Conservation (phyloP, 345 rosid species). For the Moricandia arvensis region DNA sequence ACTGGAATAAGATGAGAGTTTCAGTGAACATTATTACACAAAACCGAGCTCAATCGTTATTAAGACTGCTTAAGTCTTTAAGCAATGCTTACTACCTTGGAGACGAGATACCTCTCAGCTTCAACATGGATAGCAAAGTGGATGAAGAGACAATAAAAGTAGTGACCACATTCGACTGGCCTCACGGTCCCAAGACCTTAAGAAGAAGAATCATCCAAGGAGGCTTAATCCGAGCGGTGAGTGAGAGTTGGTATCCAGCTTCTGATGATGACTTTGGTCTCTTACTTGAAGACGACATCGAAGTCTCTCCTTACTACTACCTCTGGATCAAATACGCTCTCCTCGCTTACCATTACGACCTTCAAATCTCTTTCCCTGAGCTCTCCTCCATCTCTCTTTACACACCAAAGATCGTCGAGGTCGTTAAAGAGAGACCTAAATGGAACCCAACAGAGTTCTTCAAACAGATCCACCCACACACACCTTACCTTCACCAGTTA, state of each 20-base stretch:
- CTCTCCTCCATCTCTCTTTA: constrained; percentile 89
- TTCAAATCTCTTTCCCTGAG: constrained; percentile 74
- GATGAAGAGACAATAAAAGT: constrained; percentile 80
- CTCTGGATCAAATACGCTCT: constrained; percentile 93
- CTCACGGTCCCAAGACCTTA: constrained; percentile 83
- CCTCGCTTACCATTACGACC: constrained; percentile 89
- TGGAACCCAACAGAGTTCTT: constrained; percentile 92
- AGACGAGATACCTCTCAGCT: constrained; percentile 84
- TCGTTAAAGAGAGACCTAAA: constrained; percentile 90
- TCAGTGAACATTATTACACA: constrained; percentile 92
- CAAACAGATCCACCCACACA: constrained; percentile 79
- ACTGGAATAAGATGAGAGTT: constrained; percentile 90
- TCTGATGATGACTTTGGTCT: constrained; percentile 88
- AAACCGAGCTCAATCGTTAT: constrained; percentile 64
- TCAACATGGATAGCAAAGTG: constrained; percentile 94
- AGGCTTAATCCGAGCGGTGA: constrained; percentile 93
- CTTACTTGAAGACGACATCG: constrained; percentile 91
- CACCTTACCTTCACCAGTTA: constrained; percentile 91
- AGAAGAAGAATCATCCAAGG: constrained; percentile 98
- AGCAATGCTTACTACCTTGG: constrained; percentile 73
- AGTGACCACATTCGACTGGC: constrained; percentile 77
- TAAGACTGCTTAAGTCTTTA: constrained; percentile 77
- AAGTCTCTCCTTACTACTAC: constrained; percentile 93
- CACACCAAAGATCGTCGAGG: constrained; percentile 88
- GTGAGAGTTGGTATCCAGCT: constrained; percentile 98